Conservation (phyloP, 495 filamentous ascomycete species). For the Penicillium arizonense region DNA sequence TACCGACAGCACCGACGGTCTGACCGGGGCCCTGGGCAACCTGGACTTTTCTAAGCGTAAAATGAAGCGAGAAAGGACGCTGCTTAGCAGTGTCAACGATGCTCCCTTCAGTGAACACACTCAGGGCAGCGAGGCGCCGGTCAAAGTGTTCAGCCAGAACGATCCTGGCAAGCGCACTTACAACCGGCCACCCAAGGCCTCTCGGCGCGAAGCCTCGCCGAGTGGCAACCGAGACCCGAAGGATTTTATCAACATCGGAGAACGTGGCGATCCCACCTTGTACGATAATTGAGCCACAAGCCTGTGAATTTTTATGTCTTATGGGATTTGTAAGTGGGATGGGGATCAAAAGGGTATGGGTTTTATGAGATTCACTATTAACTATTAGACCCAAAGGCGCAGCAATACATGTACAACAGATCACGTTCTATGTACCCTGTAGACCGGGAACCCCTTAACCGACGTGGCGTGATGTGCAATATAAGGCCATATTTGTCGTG, state of each 20-base stretch:
- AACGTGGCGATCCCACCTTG: conserved; percentile 75
- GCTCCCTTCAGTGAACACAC: conserved; percentile 65
- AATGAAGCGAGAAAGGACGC: conserved; percentile 74
- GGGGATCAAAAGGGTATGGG: background rate
- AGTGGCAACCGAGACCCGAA: conserved; percentile 61
- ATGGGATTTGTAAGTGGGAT: background rate
- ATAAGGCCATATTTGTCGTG: background rate
- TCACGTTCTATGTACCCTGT: background rate
- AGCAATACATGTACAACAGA: background rate
- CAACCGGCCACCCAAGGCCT: conserved; percentile 31
- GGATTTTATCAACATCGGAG: conserved; percentile 79
- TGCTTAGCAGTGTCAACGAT: conserved; percentile 80
- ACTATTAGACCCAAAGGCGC: background rate
- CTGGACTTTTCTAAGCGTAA: conserved; percentile 86
- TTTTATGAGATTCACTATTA: too few relatives aligned
- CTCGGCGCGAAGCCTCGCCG: conserved; percentile 55
- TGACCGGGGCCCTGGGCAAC: conserved; percentile 76
- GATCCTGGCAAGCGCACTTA: conserved; percentile 45
- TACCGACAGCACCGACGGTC: conserved; percentile 88
- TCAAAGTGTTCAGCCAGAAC: conserved; percentile 83
- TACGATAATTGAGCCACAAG: conserved; percentile 60
- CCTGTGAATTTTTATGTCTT: conserved; percentile 1
- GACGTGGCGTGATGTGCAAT: conserved; percentile 17
- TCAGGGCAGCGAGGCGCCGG: conserved; percentile 51
- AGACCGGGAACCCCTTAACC: conserved; percentile 9